Conservation (phyloP, 2,329 filamentous ascomycete genomes). For the Bisporella sp. region DNA sequence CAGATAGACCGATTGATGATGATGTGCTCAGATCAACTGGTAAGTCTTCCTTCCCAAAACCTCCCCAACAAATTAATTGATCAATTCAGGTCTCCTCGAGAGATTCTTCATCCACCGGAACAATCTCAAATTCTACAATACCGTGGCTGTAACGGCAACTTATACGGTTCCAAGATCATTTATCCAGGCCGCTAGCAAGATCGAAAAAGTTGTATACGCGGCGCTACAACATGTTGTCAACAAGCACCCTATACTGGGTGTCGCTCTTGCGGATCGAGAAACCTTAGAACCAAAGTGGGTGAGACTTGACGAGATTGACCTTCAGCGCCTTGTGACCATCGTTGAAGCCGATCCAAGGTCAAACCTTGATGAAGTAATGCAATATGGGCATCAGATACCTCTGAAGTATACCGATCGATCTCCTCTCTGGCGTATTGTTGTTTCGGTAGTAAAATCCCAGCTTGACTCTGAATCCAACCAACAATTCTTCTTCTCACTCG, state of each 20-base stretch:
- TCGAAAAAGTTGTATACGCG: conserved; percentile 11
- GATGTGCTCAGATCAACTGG: no score
- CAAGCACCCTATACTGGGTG: conserved; percentile 13
- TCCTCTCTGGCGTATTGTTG: conserved; percentile 12
- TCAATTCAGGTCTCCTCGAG: conserved; percentile 12
- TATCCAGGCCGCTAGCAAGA: not conserved
- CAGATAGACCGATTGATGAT: no score
- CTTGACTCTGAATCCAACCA: not conserved
- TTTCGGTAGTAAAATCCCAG: conserved; percentile 1
- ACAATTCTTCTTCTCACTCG: conserved; percentile 20
- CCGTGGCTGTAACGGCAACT: conserved; percentile 12
- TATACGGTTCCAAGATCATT: conserved; percentile 11
- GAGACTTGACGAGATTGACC: conserved; percentile 8
- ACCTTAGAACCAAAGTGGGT: conserved; percentile 10
- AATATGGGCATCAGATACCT: conserved; percentile 5
- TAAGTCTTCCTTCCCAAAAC: no score
- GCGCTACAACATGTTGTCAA: conserved; percentile 6
- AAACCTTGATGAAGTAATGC: conserved; percentile 8
- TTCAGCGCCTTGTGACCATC: conserved; percentile 11
- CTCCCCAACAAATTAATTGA: no score
- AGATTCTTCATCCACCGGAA: conserved; percentile 15
- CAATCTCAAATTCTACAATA: conserved; percentile 18
- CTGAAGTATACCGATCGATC: conserved; percentile 8
- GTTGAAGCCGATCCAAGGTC: conserved; percentile 4
- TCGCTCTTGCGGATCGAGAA: conserved; percentile 12